phyloP scores from a whole-genome alignment of 2,329 filamentous ascomycete genomes.

The Sordariomycetes sp. region DNA sequence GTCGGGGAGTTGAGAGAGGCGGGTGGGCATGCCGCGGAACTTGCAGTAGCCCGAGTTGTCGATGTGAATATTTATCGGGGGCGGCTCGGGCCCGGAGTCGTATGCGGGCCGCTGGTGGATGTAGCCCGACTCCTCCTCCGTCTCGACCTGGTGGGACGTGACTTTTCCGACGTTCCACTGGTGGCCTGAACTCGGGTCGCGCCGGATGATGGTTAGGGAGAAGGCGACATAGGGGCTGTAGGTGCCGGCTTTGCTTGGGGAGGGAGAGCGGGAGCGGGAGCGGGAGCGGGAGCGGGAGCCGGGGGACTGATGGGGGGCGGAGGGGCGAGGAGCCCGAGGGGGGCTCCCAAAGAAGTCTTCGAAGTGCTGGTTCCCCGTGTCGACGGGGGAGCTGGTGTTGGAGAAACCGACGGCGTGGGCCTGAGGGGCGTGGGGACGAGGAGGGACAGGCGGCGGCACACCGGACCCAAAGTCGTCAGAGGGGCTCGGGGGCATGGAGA shows the following conservation, averaged over 20 bases:
- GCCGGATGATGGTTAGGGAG: slow-evolving; percentile 54
- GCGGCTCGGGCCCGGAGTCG: slow-evolving; percentile 10
- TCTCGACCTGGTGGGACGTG: slow-evolving; percentile 29
- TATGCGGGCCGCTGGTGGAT: slow-evolving; percentile 7
- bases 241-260: neutral
- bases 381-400: neutral
- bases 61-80: slow-evolving; percentile 38
- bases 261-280: neutral
- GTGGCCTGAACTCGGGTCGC: slow-evolving; percentile 52
- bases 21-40: slow-evolving; percentile 24
- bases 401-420: neutral
- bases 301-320: neutral
- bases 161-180: slow-evolving; percentile 69
- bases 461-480: neutral
- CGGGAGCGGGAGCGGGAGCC: neutral
- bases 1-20: slow-evolving; percentile 17
- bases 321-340: neutral
- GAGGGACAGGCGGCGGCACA: neutral
- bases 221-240: slow-evolving; percentile 26
- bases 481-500: neutral
- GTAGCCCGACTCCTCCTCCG: slow-evolving; percentile 1
- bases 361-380: neutral
- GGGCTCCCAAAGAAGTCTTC: neutral
- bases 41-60: slow-evolving; percentile 44
- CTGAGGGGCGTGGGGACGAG: neutral